These are phyloP conservation scores for Sporothrix variecibatus DNA, from an alignment of 2,329 filamentous ascomycete species.

Conservation along the genomic window DNA sequence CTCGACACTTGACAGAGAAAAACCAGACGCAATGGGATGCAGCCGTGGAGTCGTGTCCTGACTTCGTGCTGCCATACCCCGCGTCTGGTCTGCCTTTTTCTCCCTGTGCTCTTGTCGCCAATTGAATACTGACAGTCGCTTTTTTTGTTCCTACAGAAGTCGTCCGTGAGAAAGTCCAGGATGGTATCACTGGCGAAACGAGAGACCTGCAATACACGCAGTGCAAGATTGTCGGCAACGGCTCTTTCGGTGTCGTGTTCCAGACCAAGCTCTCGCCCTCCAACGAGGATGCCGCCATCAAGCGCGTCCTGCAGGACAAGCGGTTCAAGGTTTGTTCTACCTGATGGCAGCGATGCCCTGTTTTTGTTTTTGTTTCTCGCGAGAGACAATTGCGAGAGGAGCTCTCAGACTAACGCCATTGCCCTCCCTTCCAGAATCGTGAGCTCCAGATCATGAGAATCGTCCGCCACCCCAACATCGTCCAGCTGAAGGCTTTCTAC, in stretches of 20 bases:
- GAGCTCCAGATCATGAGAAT: slow-evolving; percentile 99
- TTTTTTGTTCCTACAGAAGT: slow-evolving; percentile 65
- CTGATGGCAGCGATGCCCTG: no score
- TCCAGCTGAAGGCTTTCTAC: slow-evolving; percentile 98
- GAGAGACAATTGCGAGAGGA: neutral
- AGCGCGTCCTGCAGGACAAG: slow-evolving; percentile 98
- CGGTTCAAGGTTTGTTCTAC: slow-evolving; percentile 80
- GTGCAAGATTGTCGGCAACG: slow-evolving; percentile 99
- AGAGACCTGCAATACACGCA: slow-evolving; percentile 97
- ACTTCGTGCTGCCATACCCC: neutral
- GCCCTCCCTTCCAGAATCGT: slow-evolving; percentile 69
- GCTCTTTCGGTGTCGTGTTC: slow-evolving; percentile 97
- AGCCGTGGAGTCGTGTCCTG: neutral
- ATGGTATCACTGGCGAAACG: slow-evolving; percentile 94
- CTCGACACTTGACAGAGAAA: neutral
- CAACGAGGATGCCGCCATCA: slow-evolving; percentile 97
- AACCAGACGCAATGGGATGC: no score
- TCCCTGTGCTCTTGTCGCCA: neutral
- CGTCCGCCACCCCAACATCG: slow-evolving; percentile 97
- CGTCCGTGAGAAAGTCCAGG: slow-evolving; percentile 97
- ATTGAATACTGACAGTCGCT: slow-evolving; percentile 11
- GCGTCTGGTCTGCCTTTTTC: neutral
- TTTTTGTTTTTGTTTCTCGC: neutral
- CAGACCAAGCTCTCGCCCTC: slow-evolving; percentile 98
- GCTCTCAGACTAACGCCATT: neutral